phyloP scores from a whole-genome alignment of 139 green algal genomes.

The Chlamydomonas asymmetrica region DNA sequence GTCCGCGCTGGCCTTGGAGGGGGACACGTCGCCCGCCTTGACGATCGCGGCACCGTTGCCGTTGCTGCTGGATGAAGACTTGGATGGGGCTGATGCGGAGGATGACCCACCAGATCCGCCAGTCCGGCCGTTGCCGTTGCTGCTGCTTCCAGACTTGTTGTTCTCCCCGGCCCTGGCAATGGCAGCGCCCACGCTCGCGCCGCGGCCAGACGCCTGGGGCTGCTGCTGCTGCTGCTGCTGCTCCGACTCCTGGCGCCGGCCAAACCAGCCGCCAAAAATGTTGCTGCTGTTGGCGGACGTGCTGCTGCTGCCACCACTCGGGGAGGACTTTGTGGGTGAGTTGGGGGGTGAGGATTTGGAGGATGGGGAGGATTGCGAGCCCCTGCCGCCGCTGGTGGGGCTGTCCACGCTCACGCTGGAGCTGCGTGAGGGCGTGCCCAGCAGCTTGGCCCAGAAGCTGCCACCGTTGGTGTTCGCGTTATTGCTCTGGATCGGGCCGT shows the following conservation, averaged over 20 bases:
- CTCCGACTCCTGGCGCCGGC: background rate
- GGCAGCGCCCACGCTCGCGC: background rate
- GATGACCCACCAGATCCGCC: background rate
- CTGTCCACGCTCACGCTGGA: conserved; percentile 1
- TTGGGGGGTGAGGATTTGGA: no score
- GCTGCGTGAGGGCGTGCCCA: conserved; percentile 3
- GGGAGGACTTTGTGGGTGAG: no score
- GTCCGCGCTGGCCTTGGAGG: background rate
- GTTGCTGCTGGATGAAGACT: background rate
- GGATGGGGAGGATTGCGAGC: no score
- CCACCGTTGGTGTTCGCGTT: background rate
- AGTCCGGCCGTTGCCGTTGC: background rate
- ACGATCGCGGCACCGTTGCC: background rate
- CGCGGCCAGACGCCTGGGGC: background rate
- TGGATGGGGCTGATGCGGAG: background rate
- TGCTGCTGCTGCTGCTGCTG: conserved; percentile 20
- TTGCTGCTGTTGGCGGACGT: background rate
- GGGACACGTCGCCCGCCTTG: background rate
- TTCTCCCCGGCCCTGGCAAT: background rate
- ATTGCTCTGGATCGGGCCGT: background rate
- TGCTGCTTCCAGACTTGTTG: background rate
- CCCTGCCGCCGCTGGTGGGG: background rate
- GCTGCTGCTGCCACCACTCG: background rate
- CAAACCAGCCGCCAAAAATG: conserved; percentile 4
- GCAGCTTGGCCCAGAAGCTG: conserved; percentile 17